Base-by-base conservation (phyloP, 345 rosid genomes). In the Brassica cretica region DNA sequence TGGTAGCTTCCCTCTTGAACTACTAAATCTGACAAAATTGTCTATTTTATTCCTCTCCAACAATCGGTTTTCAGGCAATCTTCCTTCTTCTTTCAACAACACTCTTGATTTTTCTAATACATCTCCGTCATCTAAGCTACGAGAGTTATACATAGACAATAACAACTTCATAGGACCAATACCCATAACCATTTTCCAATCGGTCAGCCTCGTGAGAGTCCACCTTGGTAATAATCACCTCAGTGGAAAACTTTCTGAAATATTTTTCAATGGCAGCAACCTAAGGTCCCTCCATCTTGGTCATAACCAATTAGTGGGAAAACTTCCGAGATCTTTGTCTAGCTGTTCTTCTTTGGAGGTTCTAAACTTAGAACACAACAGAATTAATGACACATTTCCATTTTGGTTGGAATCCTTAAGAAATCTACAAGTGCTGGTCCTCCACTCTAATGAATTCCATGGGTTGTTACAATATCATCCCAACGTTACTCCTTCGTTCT, bases 121-220 rank as follows among this genome's bases (percentile, higher is more conserved):
- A 11, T 69, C 55, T 46, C 41, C 41, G 2, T 1, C 41, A 49
- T 19, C 80, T 15, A 55, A 60, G 3, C 21, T 76, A 58, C 0
- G 0, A 15, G 1, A 3, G 2, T 29, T 76, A 41, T 0, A 0
- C 33, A 7, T 76, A 29, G 5, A 33, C 19, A 1, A 68, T 27
- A 86, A 83, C 64, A 72, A 60, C 18, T 82, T 86, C 0, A 39
- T 1, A 51, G 85, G 82, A 1, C 67, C 27, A 3, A 70, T 80
- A 6, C 83, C 78, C 0, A 14, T 0, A 2, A 82, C 81, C 6
- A 59, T 75, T 18, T 41, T 53, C 46, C 60, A 75, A 58, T 41
- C 41, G 7, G 21, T 8, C 14, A 76, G n/a, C 10, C 79, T 76
- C 10, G 4, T 7, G 2, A 0, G 0, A 4, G 70, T 60, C 32